Evolutionary conservation across 2,329 filamentous ascomycete genomes (phyloP).

Genomic region (Hypoxylon sp.): DNA sequence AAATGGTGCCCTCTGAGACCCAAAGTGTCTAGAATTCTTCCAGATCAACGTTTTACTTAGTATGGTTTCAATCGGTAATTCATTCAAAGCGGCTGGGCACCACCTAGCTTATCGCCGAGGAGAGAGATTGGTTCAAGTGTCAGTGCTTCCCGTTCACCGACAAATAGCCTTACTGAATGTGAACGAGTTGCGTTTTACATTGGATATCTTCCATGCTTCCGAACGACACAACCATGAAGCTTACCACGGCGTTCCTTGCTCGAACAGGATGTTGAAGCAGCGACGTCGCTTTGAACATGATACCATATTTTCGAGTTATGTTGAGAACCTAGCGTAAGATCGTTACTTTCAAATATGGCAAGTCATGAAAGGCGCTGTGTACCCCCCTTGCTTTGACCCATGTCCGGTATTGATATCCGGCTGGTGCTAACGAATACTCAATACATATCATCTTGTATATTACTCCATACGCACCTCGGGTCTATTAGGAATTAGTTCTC

Average conservation of each 20-base stretch:
- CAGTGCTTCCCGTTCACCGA: slow-evolving; percentile 25
- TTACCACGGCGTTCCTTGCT: slow-evolving; percentile 28
- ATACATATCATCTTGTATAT: slow-evolving; percentile 13
- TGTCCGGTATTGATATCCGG: slow-evolving; percentile 31
- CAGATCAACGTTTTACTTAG: slow-evolving; percentile 44
- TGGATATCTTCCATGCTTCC: slow-evolving; percentile 24
- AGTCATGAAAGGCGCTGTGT: slow-evolving; percentile 25
- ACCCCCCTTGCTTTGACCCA: slow-evolving; percentile 33
- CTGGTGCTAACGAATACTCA: slow-evolving; percentile 33
- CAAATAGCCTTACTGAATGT: slow-evolving; percentile 19
- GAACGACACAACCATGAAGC: slow-evolving; percentile 15
- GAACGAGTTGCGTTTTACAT: slow-evolving; percentile 28
- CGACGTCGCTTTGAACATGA: slow-evolving; percentile 27
- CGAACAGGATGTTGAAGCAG: slow-evolving; percentile 37
- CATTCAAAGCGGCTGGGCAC: slow-evolving; percentile 22
- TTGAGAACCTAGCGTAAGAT: slow-evolving; percentile 26
- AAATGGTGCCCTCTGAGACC: slow-evolving; percentile 42
- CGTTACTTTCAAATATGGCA: slow-evolving; percentile 37
- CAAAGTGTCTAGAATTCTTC: slow-evolving; percentile 50
- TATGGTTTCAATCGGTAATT: slow-evolving; percentile 38
- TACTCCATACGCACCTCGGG: slow-evolving; percentile 29
- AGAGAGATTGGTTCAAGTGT: slow-evolving; percentile 24
- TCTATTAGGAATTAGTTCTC: slow-evolving; percentile 20
- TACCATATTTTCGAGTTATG: slow-evolving; percentile 38
- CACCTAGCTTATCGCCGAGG: slow-evolving; percentile 45